Base-by-base conservation (phyloP, 164 flowering plant species). In the Stephania japonica region DNA sequence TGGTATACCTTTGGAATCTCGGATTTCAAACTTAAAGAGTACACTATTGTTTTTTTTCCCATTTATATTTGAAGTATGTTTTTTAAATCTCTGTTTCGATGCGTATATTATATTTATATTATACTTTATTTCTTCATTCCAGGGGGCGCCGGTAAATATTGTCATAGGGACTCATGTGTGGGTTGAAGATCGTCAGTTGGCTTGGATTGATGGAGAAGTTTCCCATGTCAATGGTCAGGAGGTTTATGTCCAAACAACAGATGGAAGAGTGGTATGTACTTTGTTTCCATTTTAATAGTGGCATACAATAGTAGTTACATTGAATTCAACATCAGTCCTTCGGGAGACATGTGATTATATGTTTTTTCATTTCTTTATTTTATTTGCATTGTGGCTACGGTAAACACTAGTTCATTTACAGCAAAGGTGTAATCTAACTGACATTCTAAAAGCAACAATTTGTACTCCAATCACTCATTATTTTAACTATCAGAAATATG, bases 151-250 rank as follows among this genome's bases (percentile, higher is more conserved):
- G 24, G 97, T 89, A 67, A 93, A 87, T 70, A 93, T 95, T 70
- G 87, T 87, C 73, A 89, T 88, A 32, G 97, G 98, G 70, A 90
- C 99, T 73, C 93, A 95, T 81, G 93, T 91, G 73, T 95, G 99
- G 99, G 88, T 81, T 70, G 97, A 91, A 75, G 96, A 93, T 82
- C 89, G 88, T 27, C 81, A 65, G 11, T 67, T 79, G 72, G 94
- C 97, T 75, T 95, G 99, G 99, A 78, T 87, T 75, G 96, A 95
- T 85, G 99, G 97, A 42, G 87, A 86, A 77, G 97, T 90, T 67
- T 66, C 73, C 43, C 86, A 83, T 77, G 90, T 93, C 43, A 84
- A 74, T 77, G 92, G 93, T 72, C 76, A 85, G 6, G 87, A 91
- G 65, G 91, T 78, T 78, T 89, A 86, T 77, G 79, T 91, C 71